phyloP scores from a whole-genome alignment of 2,329 filamentous ascomycete species.

The Zymoseptoria ardabiliae region DNA sequence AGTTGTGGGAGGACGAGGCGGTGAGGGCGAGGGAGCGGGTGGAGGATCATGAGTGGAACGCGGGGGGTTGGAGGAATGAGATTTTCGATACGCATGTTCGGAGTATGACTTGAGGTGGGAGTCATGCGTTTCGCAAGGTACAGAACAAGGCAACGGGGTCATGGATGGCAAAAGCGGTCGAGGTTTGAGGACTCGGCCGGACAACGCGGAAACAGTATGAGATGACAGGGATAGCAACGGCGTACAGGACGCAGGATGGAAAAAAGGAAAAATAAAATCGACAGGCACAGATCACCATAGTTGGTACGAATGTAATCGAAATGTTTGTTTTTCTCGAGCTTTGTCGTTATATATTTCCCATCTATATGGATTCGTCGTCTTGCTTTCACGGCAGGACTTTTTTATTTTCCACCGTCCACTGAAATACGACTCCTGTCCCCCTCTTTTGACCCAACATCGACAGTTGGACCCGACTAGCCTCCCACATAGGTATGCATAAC shows the following conservation, averaged over 20 bases:
- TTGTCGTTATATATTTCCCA: too few species aligned
- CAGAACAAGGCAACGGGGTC: too few species aligned
- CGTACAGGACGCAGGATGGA: background rate
- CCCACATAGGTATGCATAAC: too few species aligned
- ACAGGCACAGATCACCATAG: background rate
- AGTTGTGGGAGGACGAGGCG: slow-evolving; percentile 81
- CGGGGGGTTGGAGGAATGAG: slow-evolving; percentile 72
- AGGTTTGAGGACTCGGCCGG: background rate
- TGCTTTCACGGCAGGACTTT: too few species aligned
- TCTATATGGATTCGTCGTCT: too few species aligned
- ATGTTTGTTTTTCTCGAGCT: too few species aligned
- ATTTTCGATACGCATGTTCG: slow-evolving; percentile 55
- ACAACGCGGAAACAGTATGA: background rate
- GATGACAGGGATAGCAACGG: background rate
- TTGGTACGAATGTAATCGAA: background rate
- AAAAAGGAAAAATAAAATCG: background rate
- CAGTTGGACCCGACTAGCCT: too few species aligned
- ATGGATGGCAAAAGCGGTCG: background rate
- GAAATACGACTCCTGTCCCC: too few species aligned
- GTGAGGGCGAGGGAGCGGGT: slow-evolving; percentile 62
- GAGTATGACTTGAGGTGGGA: slow-evolving; percentile 15
- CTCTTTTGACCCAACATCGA: too few species aligned
- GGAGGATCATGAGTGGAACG: slow-evolving; percentile 55
- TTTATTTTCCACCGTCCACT: too few species aligned
- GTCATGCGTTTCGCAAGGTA: too few species aligned